phyloP scores from a whole-genome alignment of 139 green algal species.

The Chlorella sp. region DNA sequence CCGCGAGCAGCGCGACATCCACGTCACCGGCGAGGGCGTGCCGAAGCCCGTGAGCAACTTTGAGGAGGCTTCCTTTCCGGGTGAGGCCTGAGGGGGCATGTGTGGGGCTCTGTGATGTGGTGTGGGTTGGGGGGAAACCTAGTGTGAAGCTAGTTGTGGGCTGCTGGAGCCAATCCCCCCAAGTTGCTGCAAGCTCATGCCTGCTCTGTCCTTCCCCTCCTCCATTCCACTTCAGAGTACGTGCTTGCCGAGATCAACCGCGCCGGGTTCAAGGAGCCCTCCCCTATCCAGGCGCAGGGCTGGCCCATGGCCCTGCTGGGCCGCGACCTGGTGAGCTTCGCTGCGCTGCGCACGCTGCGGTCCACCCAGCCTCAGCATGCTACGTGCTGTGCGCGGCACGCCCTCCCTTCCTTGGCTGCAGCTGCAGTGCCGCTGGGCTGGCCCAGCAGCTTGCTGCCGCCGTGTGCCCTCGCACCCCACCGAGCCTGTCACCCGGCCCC shows the following conservation, averaged over 20 bases:
- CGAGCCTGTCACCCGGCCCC: too few species aligned
- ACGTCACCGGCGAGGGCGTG: slow-evolving; percentile 68
- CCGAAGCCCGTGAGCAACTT: slow-evolving; percentile 81
- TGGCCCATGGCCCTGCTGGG: slow-evolving; percentile 93
- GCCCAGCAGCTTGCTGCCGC: too few species aligned
- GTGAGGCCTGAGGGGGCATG: slow-evolving; percentile 35
- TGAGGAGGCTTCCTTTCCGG: slow-evolving; percentile 84
- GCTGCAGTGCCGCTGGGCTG: too few species aligned
- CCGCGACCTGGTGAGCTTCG: slow-evolving; percentile 68
- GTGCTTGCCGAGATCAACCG: slow-evolving; percentile 85
- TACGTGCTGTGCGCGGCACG: too few species aligned
- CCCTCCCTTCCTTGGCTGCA: too few species aligned
- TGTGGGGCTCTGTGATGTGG: too few species aligned
- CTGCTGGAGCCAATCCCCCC: neutral
- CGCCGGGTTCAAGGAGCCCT: slow-evolving; percentile 86
- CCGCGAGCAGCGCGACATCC: slow-evolving; percentile 67
- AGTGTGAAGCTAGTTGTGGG: too few species aligned
- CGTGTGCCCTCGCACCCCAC: too few species aligned
- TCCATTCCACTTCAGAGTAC: too few species aligned
- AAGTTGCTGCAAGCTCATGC: neutral
- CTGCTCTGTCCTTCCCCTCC: neutral
- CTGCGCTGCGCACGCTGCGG: too few species aligned
- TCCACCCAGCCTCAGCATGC: too few species aligned
- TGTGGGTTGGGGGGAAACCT: too few species aligned
- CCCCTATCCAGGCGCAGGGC: slow-evolving; percentile 89